A percentile compares a stretch with the other conserved stretches of the same genome.
These are phyloP conservation scores for Botrytis aclada DNA, from an alignment of 2,329 filamentous ascomycete species.

Conservation along the genomic window DNA sequence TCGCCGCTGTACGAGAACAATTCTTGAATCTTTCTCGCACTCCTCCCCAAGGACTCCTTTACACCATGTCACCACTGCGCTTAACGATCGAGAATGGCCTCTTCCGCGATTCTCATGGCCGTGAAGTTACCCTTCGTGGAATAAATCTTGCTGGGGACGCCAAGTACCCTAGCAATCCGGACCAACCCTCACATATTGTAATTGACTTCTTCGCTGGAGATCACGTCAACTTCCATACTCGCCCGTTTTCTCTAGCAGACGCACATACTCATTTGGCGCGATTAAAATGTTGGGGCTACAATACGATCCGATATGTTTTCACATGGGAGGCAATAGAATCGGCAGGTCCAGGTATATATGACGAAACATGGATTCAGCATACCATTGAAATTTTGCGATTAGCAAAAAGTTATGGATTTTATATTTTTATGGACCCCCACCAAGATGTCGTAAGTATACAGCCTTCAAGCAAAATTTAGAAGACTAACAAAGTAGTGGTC, in stretches of 20 bases:
- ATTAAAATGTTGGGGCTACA: slow-evolving; percentile 87
- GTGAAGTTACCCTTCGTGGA: slow-evolving; percentile 84
- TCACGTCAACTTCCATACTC: slow-evolving; percentile 80
- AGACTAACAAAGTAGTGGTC: slow-evolving; percentile 63
- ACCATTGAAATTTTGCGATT: slow-evolving; percentile 81
- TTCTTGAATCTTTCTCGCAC: not conserved
- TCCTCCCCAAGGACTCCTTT: not conserved
- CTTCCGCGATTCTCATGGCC: slow-evolving; percentile 77
- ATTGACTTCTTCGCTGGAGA: slow-evolving; percentile 91
- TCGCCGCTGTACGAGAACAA: not conserved
- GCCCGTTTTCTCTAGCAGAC: slow-evolving; percentile 80
- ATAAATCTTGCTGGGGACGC: slow-evolving; percentile 92
- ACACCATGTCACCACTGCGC: slow-evolving; percentile 67
- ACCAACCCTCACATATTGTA: slow-evolving; percentile 74
- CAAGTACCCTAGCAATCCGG: slow-evolving; percentile 80
- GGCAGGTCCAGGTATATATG: slow-evolving; percentile 83
- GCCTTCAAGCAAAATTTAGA: not conserved
- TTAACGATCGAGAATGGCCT: slow-evolving; percentile 80
- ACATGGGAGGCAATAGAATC: slow-evolving; percentile 99
- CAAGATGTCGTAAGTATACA: slow-evolving; percentile 77
- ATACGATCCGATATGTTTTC: slow-evolving; percentile 93
- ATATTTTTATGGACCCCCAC: slow-evolving; percentile 97
- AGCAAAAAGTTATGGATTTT: slow-evolving; percentile 89
- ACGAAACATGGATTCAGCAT: slow-evolving; percentile 88
- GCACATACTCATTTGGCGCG: slow-evolving; percentile 83